Conservation (phyloP, 179 eudicot genomes). For the Spergularia azorica region DNA sequence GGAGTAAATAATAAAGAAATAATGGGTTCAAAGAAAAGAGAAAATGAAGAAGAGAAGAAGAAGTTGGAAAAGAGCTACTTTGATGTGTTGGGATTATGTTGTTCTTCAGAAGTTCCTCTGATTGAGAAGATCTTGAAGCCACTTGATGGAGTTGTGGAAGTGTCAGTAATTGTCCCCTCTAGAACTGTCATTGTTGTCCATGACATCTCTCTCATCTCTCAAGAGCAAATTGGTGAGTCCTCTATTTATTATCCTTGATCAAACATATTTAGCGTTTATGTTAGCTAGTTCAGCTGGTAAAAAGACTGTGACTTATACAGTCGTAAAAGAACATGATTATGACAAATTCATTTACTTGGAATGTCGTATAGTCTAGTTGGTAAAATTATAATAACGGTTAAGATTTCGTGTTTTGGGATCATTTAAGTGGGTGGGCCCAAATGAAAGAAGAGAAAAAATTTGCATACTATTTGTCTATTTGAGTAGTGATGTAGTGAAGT, state of each 20-base stretch:
- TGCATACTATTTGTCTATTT: neutral
- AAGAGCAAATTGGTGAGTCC: slow-evolving; percentile 62
- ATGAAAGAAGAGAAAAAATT: neutral
- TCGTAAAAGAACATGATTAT: too few species aligned
- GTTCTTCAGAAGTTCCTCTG: slow-evolving; percentile 71
- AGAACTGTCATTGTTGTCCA: slow-evolving; percentile 76
- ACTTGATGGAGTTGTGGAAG: slow-evolving; percentile 65
- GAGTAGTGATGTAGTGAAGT: neutral
- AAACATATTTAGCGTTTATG: neutral
- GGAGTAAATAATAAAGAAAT: neutral
- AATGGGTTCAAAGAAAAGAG: slow-evolving; percentile 19
- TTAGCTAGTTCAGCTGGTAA: neutral
- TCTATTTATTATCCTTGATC: neutral
- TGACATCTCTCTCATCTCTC: slow-evolving; percentile 51
- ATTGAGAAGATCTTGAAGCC: slow-evolving; percentile 63
- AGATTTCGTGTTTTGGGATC: neutral
- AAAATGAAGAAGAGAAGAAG: neutral
- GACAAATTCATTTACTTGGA: neutral
- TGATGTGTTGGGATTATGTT: slow-evolving; percentile 77
- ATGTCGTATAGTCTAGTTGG: neutral
- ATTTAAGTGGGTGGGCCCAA: neutral
- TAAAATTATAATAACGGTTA: neutral
- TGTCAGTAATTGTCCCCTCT: slow-evolving; percentile 67
- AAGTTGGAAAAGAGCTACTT: slow-evolving; percentile 62
- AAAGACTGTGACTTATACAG: neutral